Conservation (phyloP, 345 rosid genomes). For the Triadica sebifera region DNA sequence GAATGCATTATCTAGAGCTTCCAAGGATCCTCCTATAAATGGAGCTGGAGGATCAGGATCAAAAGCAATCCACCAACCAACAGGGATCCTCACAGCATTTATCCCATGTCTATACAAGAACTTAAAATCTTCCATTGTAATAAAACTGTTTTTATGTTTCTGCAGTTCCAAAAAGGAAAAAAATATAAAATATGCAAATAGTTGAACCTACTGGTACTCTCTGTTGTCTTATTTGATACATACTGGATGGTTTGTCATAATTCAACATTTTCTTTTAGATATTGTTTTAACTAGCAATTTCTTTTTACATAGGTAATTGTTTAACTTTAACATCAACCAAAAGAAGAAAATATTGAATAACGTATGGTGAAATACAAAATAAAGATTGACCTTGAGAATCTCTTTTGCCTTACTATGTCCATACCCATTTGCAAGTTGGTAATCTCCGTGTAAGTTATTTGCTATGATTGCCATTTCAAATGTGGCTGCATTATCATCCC, state of each 20-base stretch:
- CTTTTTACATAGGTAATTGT: neutral
- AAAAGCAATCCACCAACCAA: constrained; percentile 82
- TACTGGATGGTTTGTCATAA: neutral
- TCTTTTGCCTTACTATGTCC: constrained; percentile 54
- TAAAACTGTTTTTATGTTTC: constrained; percentile 58
- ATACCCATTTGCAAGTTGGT: constrained; percentile 69
- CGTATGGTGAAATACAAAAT: neutral
- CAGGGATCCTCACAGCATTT: constrained; percentile 69
- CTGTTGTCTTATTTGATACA: constrained; percentile 5
- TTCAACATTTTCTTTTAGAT: neutral
- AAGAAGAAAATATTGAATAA: neutral
- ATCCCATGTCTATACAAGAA: constrained; percentile 60
- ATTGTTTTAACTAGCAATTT: neutral
- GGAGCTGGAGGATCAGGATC: constrained; percentile 76
- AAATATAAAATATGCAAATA: neutral
- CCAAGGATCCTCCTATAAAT: constrained; percentile 57
- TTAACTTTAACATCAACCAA: constrained; percentile 3
- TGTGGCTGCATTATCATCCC: constrained; percentile 69
- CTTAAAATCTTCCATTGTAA: constrained; percentile 56
- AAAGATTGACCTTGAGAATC: constrained; percentile 53
- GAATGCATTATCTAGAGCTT: constrained; percentile 69
- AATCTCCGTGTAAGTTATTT: constrained; percentile 73
- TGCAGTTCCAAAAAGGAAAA: constrained; percentile 28
- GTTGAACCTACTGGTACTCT: neutral
- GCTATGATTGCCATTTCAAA: constrained; percentile 55